phyloP scores from a whole-genome alignment of 176 grass and related monocot species.

The Eleusine indica region DNA sequence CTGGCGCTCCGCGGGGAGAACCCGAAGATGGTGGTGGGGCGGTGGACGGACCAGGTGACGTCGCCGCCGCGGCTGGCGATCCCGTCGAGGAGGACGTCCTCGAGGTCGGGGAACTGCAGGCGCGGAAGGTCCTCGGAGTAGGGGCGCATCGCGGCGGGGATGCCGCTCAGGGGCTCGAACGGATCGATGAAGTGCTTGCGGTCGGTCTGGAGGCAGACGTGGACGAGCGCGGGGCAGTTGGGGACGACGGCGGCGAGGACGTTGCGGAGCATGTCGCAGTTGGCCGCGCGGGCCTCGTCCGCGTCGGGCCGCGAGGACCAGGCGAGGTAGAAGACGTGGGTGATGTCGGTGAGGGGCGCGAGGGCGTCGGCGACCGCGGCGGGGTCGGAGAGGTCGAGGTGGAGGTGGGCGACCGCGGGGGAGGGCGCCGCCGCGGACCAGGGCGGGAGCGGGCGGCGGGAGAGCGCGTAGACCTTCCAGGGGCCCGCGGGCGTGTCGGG shows the following conservation, averaged over 20 bases:
- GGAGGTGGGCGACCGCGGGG: slow-evolving; percentile 42
- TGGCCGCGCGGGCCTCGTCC: slow-evolving; percentile 39
- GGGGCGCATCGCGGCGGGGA: slow-evolving; percentile 34
- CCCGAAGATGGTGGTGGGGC: slow-evolving; percentile 64
- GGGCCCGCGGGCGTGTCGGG: slow-evolving; percentile 70
- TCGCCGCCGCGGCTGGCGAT: slow-evolving; percentile 38
- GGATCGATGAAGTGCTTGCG: slow-evolving; percentile 68
- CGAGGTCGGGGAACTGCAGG: slow-evolving; percentile 40
- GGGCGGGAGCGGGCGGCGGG: slow-evolving; percentile 54
- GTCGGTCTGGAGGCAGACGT: slow-evolving; percentile 74
- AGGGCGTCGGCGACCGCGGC: slow-evolving; percentile 50
- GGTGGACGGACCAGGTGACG: slow-evolving; percentile 71
- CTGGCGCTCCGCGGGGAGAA: slow-evolving; percentile 71
- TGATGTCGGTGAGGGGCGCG: slow-evolving; percentile 52
- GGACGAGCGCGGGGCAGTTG: slow-evolving; percentile 49
- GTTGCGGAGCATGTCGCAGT: slow-evolving; percentile 66
- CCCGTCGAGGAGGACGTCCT: slow-evolving; percentile 55
- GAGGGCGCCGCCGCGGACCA: slow-evolving; percentile 43
- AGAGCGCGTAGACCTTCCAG: slow-evolving; percentile 86
- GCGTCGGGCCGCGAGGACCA: slow-evolving; percentile 38
- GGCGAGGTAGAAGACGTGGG: slow-evolving; percentile 65
- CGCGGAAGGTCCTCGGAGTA: slow-evolving; percentile 61
- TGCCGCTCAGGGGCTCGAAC: slow-evolving; percentile 27
- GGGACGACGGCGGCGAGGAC: slow-evolving; percentile 61
- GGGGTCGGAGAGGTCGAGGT: slow-evolving; percentile 58